Base-by-base conservation (phyloP, 2,329 filamentous ascomycete species). In the Pseudocercospora crystallina region DNA sequence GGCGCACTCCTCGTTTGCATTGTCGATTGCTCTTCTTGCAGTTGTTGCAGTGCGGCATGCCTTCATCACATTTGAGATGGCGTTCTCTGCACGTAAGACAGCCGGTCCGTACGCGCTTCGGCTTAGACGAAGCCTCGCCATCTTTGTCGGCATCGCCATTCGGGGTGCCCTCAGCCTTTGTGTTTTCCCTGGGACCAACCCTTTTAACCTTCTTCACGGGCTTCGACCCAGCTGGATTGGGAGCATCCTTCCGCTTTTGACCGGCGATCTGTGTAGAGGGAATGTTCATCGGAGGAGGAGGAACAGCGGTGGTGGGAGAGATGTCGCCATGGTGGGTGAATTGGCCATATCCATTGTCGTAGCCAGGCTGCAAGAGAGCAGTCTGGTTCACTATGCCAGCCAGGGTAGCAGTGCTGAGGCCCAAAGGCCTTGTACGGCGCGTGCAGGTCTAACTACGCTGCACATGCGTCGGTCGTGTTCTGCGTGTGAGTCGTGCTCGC, bases 21-120 rank as follows among this genome's bases (percentile, higher is more conserved):
- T 85, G 77, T 43, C 92, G 80, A 64, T 84, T 91, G 45, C 91
- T 94, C 72, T 95, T 96, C 52, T 83, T 82, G 71, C 92, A 96
- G 65, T 96, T 96, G 62, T 87, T 77, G 65, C 82, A 85, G 48
- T 75, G 73, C 8, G 82, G 81, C 53, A 78, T 65, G 5, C 78
- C 85, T 69, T 95, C 90, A 65, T 96, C 91, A 69, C 91, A 96
- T 70, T 96, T 96, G 44, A 96, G 76, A 75, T 96, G 91, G 40
- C 90, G 79, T 69, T 95, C 88, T 60, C 91, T 80, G 70, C 91
- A 96, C 2, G 91, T 96, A 59, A 96, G 74, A 68, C 91, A 96
- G 33, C 91, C 91, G 2, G 91, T 96, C 40, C 92, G 84, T 13
- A 95, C 90, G 58, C 91, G 80, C 72, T 86, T 92, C n/a, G 89